Base-by-base conservation (phyloP, 2,329 filamentous ascomycete genomes). In the Aspergillus intermedius region DNA sequence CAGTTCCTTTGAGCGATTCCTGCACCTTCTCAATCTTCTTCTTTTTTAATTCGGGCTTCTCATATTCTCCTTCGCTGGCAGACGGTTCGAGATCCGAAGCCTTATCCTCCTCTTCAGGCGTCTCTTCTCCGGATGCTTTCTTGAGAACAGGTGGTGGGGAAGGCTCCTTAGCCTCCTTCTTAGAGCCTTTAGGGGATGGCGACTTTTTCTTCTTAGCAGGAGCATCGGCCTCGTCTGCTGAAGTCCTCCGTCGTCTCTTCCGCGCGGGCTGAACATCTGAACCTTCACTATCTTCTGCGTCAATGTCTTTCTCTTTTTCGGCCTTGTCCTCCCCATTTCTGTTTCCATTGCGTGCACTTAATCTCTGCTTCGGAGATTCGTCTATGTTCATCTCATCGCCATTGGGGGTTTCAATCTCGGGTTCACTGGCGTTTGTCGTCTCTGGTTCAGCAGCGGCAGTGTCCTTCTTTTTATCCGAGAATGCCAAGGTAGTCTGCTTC, bases 11-110 rank as follows among this genome's bases (percentile, higher is more conserved):
- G 50, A 95, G 73, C 43, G 84, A 87, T 7, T 82, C 82, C 65
- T 95, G 90, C 9, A 91, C 80, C 66, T 88, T 88, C 67, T 91
- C 81, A 41, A 88, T 83, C 42, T 83, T 84, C 68, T 94, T 91
- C 39, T 82, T 84, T 44, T 82, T 82, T 42, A 83, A 69, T 56
- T 85, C 82, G 2, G 88, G 83, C 62, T 88, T 88, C 60, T 87
- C 77, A 12, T 80, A 77, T 43, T 78, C 76, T 7, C 79, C 77
- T 19, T 78, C 74, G n/a, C 74, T 74, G 2, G 77, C 76, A 12
- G 69, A 72, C 1, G 56, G 58, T 39, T 69, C 60, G 12, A 48
- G 73, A 68, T 57, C 60, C 15, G 56, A 62, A 50, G 60, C 59
- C 5, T 60, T 64, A 42, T 64, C 62, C 9, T 62, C 46, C 41